Base-by-base conservation (phyloP, 2,329 filamentous ascomycete genomes). In the Aspergillus pseudoterreus region DNA sequence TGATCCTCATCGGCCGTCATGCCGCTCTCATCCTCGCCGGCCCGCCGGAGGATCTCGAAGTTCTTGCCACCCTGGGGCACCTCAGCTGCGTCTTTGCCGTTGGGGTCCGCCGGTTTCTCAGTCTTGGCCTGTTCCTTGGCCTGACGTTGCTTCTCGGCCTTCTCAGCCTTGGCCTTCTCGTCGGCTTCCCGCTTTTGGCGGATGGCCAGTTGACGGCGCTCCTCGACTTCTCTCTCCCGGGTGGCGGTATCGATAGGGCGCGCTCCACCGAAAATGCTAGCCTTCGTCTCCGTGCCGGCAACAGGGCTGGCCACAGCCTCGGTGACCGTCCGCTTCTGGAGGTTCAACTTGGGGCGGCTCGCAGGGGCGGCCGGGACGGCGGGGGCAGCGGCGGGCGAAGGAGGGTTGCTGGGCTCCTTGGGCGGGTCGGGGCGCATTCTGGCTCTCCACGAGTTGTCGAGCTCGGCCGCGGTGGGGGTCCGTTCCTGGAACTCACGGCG, bases 241-340 rank as follows among this genome's bases (percentile, higher is more conserved):
- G 91, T 82, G 43, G 90, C 88, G 43, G 92, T 97, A 73, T 99
- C 92, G 63, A 97, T 96, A 50, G 94, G 94, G 56, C 88, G 86
- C 51, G 94, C 94, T 55, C 88, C 92, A 64, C 94, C 94, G 69
- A 99, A 99, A 38, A 91, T 91, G 71, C 87, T 97, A 22, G 91
- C 82, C 78, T 96, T 97, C 39, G 88, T 78, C 64, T 94, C 87
- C 27, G 75, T 68, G 15, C 64, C 66, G 14, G 72, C 67, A 50
- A 78, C 67, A 46, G 75, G 64, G 49, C 66, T 68, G 14, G 78
- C 66, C 10, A 84, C 77, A 21, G 84, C 80, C 63, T 95, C 92
- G 0, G 92, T 86, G 11, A 96, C 89, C 4, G 92, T 96, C 61
- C 94, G 85, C 82, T 97, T 97, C 58, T 85, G 77, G 22, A 99